Percentiles rank a stretch among this genome's conserved stretches.
Evolutionary conservation across 345 rosid species (phyloP).

Genomic region (Eutrema yunnanense): DNA sequence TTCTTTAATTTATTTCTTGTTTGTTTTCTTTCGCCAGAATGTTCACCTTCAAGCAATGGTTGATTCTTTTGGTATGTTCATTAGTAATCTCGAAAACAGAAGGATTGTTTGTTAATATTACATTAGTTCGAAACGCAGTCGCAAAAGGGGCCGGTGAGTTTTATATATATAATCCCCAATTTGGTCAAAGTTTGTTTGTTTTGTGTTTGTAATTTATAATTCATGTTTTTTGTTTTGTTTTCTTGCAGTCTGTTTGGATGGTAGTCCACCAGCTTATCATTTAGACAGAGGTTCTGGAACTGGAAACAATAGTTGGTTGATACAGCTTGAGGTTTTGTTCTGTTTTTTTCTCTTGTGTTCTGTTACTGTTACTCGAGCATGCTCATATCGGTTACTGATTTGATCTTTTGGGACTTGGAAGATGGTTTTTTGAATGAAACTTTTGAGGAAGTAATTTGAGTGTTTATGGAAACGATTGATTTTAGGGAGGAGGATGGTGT

Average conservation of each 20-base stretch:
- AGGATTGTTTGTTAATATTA: constrained; percentile 49
- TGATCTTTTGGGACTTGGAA: background rate
- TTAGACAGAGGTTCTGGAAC: constrained; percentile 67
- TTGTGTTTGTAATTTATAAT: background rate
- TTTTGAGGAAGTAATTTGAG: background rate
- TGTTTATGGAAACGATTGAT: background rate
- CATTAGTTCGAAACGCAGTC: constrained; percentile 56
- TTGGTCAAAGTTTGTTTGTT: background rate
- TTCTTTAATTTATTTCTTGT: background rate
- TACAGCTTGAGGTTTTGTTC: constrained; percentile 71
- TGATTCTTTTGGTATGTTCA: constrained; percentile 33
- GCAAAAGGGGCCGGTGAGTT: constrained; percentile 80
- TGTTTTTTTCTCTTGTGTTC: background rate
- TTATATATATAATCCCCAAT: background rate
- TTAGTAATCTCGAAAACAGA: constrained; percentile 38
- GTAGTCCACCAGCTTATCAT: constrained; percentile 96
- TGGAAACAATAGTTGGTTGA: constrained; percentile 77
- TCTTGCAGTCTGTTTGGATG: constrained; percentile 85
- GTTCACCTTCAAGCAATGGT: constrained; percentile 47
- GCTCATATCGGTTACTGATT: background rate
- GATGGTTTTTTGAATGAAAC: background rate
- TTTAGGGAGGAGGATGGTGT: constrained; percentile 74
- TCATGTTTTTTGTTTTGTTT: background rate
- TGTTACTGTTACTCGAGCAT: background rate
- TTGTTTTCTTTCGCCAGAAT: constrained; percentile 42